phyloP scores from a whole-genome alignment of 106 monocot species.

The Dendrobium nobile region DNA sequence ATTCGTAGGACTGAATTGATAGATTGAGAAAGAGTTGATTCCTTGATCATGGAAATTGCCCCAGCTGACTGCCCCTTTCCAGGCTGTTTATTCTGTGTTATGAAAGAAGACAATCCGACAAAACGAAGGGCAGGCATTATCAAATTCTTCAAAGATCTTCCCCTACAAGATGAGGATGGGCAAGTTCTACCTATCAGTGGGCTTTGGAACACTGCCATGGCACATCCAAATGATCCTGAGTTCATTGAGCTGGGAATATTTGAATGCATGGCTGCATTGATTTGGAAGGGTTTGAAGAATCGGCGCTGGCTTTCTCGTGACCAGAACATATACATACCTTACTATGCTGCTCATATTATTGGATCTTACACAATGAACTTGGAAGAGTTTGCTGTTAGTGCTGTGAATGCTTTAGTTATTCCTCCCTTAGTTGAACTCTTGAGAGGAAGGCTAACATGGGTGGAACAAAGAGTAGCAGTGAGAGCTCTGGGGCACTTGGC shows the following conservation, averaged over 20 bases:
- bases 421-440: constrained; percentile 89
- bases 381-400: constrained; percentile 90
- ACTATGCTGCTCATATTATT: constrained; percentile 98
- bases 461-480: constrained; percentile 94
- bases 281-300: constrained; percentile 93
- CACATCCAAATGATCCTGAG: constrained; percentile 96
- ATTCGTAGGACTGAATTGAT: background rate
- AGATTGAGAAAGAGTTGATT: background rate
- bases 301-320: constrained; percentile 91
- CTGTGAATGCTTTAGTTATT: constrained; percentile 86
- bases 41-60: constrained; percentile 56
- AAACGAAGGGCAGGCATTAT: constrained; percentile 75
- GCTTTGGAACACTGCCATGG: constrained; percentile 99
- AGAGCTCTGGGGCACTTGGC: constrained; percentile 93
- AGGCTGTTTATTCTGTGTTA: constrained; percentile 96
- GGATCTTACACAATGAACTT: constrained; percentile 99
- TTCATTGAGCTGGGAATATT: constrained; percentile 95
- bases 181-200: constrained; percentile 97
- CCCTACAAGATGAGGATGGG: constrained; percentile 85
- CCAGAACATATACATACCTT: constrained; percentile 96
- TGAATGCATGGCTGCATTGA: constrained; percentile 91
- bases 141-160: constrained; percentile 94
- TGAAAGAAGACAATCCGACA: constrained; percentile 85
- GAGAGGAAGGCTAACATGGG: constrained; percentile 96
- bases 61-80: constrained; percentile 82